phyloP scores from a whole-genome alignment of 1,284 basidiomycete species.

The Dichomitus squalens region DNA sequence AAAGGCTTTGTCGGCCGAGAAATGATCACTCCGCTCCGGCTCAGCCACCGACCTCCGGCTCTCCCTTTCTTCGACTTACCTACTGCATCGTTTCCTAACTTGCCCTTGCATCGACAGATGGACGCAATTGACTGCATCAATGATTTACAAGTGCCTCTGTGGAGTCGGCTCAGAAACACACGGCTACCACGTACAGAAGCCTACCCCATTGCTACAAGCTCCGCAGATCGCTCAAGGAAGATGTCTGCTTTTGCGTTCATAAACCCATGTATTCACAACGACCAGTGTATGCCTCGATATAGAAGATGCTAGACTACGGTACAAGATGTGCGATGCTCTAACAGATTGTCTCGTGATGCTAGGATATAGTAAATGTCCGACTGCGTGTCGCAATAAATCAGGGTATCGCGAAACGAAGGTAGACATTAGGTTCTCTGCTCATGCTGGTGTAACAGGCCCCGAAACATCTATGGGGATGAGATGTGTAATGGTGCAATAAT shows the following conservation, averaged over 20 bases:
- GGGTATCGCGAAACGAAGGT: constrained; percentile 60
- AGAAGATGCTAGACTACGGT: constrained; percentile 45
- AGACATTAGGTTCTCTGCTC: constrained; percentile 49
- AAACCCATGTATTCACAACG: constrained; percentile 28
- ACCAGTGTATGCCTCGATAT: constrained; percentile 28
- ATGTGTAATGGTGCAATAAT: constrained; percentile 30
- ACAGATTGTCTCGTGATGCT: constrained; percentile 65
- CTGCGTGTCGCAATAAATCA: constrained; percentile 55
- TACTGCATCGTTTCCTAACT: neutral
- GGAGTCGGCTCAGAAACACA: too few species aligned
- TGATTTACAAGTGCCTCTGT: neutral
- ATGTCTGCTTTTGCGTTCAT: neutral
- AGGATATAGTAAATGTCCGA: constrained; percentile 53
- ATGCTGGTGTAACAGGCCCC: constrained; percentile 40
- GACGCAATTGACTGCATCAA: neutral
- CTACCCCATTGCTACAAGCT: neutral
- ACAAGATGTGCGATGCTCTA: constrained; percentile 66
- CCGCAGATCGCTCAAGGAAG: neutral
- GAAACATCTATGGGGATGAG: constrained; percentile 46
- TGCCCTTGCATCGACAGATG: neutral
- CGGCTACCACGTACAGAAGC: too few species aligned
- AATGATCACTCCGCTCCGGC: constrained; percentile 7
- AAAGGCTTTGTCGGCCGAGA: neutral
- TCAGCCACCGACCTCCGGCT: constrained; percentile 7
- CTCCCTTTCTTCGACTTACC: neutral